Evolutionary conservation across 805 yeast species (phyloP).

Genomic region (Ogataea parapolymorpha): DNA sequence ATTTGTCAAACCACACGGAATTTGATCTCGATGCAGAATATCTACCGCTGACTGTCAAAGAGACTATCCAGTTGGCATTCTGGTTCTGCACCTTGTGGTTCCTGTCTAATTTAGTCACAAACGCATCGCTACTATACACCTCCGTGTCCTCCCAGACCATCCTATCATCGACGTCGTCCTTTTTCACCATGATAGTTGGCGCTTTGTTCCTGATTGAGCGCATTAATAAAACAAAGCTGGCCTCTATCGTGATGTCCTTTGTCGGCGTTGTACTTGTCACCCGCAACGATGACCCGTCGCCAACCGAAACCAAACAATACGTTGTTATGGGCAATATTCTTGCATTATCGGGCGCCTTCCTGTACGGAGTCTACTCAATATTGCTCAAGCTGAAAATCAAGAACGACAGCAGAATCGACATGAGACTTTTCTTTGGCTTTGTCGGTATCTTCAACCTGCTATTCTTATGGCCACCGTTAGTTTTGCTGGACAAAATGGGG

Average conservation of each 20-base stretch:
- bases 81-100: slow-evolving; percentile 91
- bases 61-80: slow-evolving; percentile 70
- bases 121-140: slow-evolving; percentile 83
- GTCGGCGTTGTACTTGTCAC: slow-evolving; percentile 81
- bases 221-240: slow-evolving; percentile 59
- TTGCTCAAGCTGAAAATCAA: slow-evolving; percentile 69
- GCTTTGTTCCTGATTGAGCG: slow-evolving; percentile 66
- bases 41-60: slow-evolving; percentile 40
- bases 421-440: slow-evolving; percentile 89
- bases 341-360: slow-evolving; percentile 81
- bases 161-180: slow-evolving; percentile 85
- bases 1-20: slow-evolving; percentile 10
- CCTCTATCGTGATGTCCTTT: slow-evolving; percentile 69
- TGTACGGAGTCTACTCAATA: slow-evolving; percentile 90
- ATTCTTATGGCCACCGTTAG: slow-evolving; percentile 76
- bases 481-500: slow-evolving; percentile 59
- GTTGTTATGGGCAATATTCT: slow-evolving; percentile 67
- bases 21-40: not conserved
- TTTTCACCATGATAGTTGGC: slow-evolving; percentile 86
- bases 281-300: slow-evolving; percentile 50
- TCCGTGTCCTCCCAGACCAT: slow-evolving; percentile 94
- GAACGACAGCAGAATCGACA: slow-evolving; percentile 73
- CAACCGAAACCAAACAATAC: slow-evolving; percentile 21
- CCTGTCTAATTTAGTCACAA: slow-evolving; percentile 81
- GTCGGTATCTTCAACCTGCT: slow-evolving; percentile 83